Evolutionary conservation across 805 yeast species (phyloP).

Genomic region (Kazachstania psychrophila): DNA sequence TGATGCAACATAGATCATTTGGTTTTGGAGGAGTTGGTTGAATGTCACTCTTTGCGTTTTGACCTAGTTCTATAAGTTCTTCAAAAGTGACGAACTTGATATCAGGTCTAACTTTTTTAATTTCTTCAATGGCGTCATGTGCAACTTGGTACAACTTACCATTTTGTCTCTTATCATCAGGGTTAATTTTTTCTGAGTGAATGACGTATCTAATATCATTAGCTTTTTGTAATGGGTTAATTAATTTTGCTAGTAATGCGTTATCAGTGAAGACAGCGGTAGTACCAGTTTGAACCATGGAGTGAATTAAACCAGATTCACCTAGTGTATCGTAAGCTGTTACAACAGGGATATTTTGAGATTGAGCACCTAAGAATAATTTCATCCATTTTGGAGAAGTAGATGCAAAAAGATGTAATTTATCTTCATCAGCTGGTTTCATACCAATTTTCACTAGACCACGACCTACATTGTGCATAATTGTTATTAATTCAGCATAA

Average conservation of each 20-base stretch:
- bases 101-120: conserved; percentile 64
- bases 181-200: conserved; percentile 53
- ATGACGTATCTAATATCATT: conserved; percentile 56
- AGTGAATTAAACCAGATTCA: conserved; percentile 77
- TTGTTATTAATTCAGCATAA: conserved; percentile 45
- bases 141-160: conserved; percentile 58
- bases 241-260: conserved; percentile 52
- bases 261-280: conserved; percentile 79
- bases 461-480: conserved; percentile 50
- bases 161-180: conserved; percentile 48
- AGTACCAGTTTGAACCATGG: conserved; percentile 73
- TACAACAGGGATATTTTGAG: conserved; percentile 76
- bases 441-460: conserved; percentile 74
- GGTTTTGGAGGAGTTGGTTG: conserved; percentile 37
- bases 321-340: conserved; percentile 98
- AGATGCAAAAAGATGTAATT: conserved; percentile 75
- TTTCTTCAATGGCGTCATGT: conserved; percentile 44
- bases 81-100: conserved; percentile 54
- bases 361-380: conserved; percentile 65
- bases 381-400: conserved; percentile 93
- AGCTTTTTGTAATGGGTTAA: conserved; percentile 64
- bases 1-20: conserved; percentile 49
- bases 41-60: conserved; percentile 35
- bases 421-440: conserved; percentile 39
- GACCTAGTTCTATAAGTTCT: conserved; percentile 60